Conservation (phyloP, 306 rosid genomes). For the Inga leiocalycina region DNA sequence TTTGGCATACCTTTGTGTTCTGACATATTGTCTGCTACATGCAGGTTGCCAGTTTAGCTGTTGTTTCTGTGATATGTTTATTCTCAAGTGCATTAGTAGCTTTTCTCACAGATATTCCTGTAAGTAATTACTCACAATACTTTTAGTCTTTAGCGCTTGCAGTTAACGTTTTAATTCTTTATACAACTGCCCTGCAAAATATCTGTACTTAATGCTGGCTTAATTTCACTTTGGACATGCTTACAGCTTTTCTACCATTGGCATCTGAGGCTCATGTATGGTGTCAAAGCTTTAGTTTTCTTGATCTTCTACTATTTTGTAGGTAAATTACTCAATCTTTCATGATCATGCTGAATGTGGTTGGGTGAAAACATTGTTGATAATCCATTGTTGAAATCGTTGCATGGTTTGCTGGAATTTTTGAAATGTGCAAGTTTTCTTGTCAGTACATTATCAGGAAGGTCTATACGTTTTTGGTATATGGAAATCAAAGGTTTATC, state of each 20-base stretch:
- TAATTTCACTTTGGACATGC: slow-evolving; percentile 28
- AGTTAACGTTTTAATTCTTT: background rate
- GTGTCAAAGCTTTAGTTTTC: slow-evolving; percentile 43
- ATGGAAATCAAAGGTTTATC: background rate
- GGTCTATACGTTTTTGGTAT: background rate
- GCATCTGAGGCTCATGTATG: slow-evolving; percentile 53
- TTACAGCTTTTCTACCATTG: slow-evolving; percentile 65
- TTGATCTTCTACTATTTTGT: slow-evolving; percentile 57
- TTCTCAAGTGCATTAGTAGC: slow-evolving; percentile 62
- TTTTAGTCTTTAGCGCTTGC: slow-evolving; percentile 2
- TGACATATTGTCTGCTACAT: slow-evolving; percentile 10
- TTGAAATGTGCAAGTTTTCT: background rate
- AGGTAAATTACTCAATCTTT: slow-evolving; percentile 47
- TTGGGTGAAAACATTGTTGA: background rate
- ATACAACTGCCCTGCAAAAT: background rate
- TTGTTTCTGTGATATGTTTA: slow-evolving; percentile 61
- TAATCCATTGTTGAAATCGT: too few relatives aligned
- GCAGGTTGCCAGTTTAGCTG: slow-evolving; percentile 73
- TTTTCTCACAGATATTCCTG: slow-evolving; percentile 63
- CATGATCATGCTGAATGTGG: slow-evolving; percentile 11
- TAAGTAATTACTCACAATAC: slow-evolving; percentile 38
- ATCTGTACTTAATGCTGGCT: slow-evolving; percentile 8
- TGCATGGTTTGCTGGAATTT: background rate
- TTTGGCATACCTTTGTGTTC: background rate
- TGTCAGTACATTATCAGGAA: too few relatives aligned